Evolutionary conservation across 1,284 basidiomycete genomes (phyloP), one percentile per base, ranked within the genome.

Genomic region (Vanrija sp.): DNA sequence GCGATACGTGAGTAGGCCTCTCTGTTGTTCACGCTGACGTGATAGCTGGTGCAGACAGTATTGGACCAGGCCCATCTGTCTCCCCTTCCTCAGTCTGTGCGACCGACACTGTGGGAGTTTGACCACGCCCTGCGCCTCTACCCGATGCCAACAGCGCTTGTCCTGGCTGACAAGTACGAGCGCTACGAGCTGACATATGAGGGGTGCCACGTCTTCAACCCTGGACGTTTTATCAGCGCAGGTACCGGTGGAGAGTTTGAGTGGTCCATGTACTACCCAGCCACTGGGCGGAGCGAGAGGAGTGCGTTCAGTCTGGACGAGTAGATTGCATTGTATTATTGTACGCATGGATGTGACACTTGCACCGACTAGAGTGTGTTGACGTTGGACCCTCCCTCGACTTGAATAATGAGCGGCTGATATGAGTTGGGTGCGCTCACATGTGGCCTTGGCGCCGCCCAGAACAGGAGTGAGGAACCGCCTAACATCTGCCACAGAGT

Each of bases 151-250:
- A 95, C 92, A 3, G 84, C 88, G 3, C 88, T 98, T 21, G 83
- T 98, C n/a, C 81, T 99, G 12, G 96, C 96, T 1, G 96, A 99
- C 78, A 92, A 88, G 73, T 98, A 96, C 73, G 94, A 98, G 69
- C 84, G 89, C 38, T 99, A 91, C 74, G 92, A 96, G 67, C 81
- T 98, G 63, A 98, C 94, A 1, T 99, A 99, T 71, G 94, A 95
- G 61, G 92, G 91, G 6, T 98, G 96, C 69, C 95, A 98, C 76
- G 96, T 98, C 28, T 93, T 98, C 81, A 99, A 98, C 73, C 96
- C 96, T 0, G 95, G 96, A 14, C 85, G 86, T 51, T 93, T 94
- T 68, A 79, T 91, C 16, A 54, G 52, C 15, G 85, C 87, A 8
- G 87, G 83, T 44, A 82, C 65, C 1, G 63, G 65, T 6, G 67